Evolutionary conservation across 2,329 filamentous ascomycete genomes (phyloP).

Genomic region (Phoma herbarum): DNA sequence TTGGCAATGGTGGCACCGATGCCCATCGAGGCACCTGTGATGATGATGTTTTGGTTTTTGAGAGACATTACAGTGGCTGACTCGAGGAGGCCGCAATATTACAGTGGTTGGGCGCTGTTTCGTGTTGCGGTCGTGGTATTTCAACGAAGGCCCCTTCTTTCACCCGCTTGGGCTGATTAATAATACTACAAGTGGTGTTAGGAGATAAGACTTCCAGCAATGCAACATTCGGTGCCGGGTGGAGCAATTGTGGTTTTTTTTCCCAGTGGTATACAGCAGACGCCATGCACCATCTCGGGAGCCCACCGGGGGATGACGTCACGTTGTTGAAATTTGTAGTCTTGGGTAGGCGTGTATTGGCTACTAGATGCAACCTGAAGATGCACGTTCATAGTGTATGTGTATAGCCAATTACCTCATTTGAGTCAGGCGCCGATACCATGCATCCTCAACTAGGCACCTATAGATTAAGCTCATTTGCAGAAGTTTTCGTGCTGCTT

Average conservation of each 20-base stretch:
- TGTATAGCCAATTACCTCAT: neutral
- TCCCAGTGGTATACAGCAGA: neutral
- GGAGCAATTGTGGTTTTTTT: constrained; percentile 6
- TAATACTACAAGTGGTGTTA: constrained; percentile 7
- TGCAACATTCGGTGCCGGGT: neutral
- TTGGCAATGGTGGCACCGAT: constrained; percentile 58
- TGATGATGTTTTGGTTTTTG: constrained; percentile 34
- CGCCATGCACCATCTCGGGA: neutral
- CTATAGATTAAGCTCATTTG: neutral
- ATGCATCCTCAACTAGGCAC: neutral
- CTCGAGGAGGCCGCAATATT: neutral
- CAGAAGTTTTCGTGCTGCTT: neutral
- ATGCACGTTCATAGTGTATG: neutral
- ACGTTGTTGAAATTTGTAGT: neutral
- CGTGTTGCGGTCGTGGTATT: neutral
- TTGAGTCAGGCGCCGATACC: neutral
- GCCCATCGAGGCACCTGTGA: constrained; percentile 58
- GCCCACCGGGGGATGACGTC: constrained; percentile 13
- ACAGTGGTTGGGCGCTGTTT: neutral
- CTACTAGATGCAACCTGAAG: constrained; percentile 1
- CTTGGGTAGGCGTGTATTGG: neutral
- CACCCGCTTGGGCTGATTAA: neutral
- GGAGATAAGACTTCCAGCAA: neutral
- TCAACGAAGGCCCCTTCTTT: neutral
- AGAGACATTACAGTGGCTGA: constrained; percentile 34